phyloP scores from a whole-genome alignment of 2,329 filamentous ascomycete species.

The Pseudonectria buxi region DNA sequence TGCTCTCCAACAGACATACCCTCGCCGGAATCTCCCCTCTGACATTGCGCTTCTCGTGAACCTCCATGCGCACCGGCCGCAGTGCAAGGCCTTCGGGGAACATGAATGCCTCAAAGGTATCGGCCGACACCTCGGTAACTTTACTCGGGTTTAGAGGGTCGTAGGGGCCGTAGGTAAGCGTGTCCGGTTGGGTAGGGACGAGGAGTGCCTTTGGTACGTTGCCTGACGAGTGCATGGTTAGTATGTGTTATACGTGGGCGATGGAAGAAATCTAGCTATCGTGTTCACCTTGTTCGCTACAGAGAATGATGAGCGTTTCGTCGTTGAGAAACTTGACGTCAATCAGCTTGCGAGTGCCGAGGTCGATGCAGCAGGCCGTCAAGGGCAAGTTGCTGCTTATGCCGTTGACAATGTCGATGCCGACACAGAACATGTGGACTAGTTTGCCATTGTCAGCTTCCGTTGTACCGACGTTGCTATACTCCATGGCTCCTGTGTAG shows the following conservation, averaged over 20 bases:
- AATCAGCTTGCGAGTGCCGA: constrained; percentile 40
- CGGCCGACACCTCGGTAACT: constrained; percentile 3
- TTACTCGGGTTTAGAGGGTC: constrained; percentile 14
- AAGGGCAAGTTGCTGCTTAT: constrained; percentile 44
- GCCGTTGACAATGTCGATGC: constrained; percentile 48
- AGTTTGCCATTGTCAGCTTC: constrained; percentile 1
- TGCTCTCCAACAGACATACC: constrained; percentile 44
- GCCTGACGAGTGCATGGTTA: constrained; percentile 13
- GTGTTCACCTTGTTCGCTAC: constrained; percentile 33
- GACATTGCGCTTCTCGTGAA: constrained; percentile 36
- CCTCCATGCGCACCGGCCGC: constrained; percentile 44
- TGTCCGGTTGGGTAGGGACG: constrained; percentile 31
- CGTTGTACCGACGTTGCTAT: too few species aligned
- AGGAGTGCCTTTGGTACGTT: constrained; percentile 21
- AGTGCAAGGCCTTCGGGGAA: constrained; percentile 23
- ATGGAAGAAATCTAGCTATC: neutral
- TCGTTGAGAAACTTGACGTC: constrained; percentile 66
- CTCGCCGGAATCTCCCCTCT: constrained; percentile 43
- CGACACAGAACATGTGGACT: constrained; percentile 54
- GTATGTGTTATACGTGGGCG: neutral
- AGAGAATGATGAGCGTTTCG: constrained; percentile 51
- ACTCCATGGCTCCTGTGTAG: constrained; percentile 2
- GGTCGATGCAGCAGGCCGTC: constrained; percentile 33
- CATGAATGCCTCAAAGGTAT: constrained; percentile 14
- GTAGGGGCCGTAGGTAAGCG: constrained; percentile 32